phyloP scores from a whole-genome alignment of 495 filamentous ascomycete genomes.

The Penicillium ochrochloron region DNA sequence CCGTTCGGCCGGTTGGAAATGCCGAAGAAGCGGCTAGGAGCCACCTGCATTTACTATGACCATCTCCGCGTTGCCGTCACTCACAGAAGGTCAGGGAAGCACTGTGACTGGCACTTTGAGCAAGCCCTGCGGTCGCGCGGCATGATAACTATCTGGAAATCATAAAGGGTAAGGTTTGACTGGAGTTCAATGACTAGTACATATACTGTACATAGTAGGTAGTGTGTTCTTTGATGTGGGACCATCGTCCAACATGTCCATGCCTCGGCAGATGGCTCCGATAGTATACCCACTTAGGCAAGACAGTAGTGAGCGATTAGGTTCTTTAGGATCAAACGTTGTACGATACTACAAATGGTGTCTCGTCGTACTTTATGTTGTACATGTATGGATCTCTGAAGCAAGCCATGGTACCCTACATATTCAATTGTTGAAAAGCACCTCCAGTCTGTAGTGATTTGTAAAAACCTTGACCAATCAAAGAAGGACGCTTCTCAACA shows the following conservation, averaged over 20 bases:
- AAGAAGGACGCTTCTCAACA: background rate
- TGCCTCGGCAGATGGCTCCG: background rate
- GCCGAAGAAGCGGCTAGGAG: conserved; percentile 1
- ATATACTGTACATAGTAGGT: background rate
- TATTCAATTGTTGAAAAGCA: too few relatives aligned
- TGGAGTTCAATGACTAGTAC: background rate
- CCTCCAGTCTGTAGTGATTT: too few relatives aligned
- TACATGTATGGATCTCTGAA: background rate
- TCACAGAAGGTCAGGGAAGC: background rate
- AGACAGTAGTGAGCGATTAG: background rate
- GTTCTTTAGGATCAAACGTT: background rate
- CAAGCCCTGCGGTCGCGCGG: background rate
- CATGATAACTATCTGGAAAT: background rate
- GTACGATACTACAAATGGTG: background rate
- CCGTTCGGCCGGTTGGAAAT: background rate
- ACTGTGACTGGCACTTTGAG: background rate
- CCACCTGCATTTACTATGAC: conserved; percentile 18
- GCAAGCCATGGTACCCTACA: background rate
- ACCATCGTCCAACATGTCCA: background rate
- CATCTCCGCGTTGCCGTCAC: conserved; percentile 10
- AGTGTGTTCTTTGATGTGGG: background rate
- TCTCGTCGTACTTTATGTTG: background rate
- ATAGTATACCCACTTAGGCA: background rate
- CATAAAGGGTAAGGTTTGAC: background rate
- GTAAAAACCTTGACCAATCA: background rate